These are phyloP conservation scores for Euphrasia confusa DNA, from an alignment of 257 asterid genomes.

Conservation along the genomic window DNA sequence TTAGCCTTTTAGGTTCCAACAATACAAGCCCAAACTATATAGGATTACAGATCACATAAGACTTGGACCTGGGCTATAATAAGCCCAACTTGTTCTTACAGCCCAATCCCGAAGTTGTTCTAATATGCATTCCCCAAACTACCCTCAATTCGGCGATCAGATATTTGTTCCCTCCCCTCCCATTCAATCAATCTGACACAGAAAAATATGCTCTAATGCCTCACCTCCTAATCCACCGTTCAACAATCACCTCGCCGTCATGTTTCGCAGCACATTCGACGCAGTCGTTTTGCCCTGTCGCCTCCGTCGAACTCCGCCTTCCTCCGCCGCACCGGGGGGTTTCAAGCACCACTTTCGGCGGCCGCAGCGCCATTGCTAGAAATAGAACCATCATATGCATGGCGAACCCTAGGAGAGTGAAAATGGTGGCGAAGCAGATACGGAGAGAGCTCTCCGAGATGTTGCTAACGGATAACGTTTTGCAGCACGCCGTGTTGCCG, in stretches of 20 bases:
- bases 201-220: slow-evolving; percentile 44
- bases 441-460: slow-evolving; percentile 86
- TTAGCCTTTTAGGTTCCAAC: too few species aligned
- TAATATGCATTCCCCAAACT: slow-evolving; percentile 22
- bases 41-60: neutral
- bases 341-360: slow-evolving; percentile 15
- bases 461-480: slow-evolving; percentile 82
- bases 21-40: too few species aligned
- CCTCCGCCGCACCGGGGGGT: slow-evolving; percentile 27
- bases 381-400: slow-evolving; percentile 47
- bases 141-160: slow-evolving; percentile 27
- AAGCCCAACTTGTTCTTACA: slow-evolving; percentile 20
- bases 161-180: slow-evolving; percentile 26
- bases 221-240: slow-evolving; percentile 41
- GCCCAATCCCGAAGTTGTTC: neutral
- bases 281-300: slow-evolving; percentile 32
- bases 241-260: slow-evolving; percentile 29
- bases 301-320: slow-evolving; percentile 23
- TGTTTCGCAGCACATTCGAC: slow-evolving; percentile 23
- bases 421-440: slow-evolving; percentile 96
- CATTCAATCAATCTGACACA: neutral
- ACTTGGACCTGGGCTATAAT: neutral
- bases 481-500: slow-evolving; percentile 86
- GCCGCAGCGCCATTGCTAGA: slow-evolving; percentile 1
- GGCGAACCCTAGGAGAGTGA: slow-evolving; percentile 96